These are phyloP conservation scores for Vigna trinervia DNA, from an alignment of 306 rosid species.

Conservation along the genomic window DNA sequence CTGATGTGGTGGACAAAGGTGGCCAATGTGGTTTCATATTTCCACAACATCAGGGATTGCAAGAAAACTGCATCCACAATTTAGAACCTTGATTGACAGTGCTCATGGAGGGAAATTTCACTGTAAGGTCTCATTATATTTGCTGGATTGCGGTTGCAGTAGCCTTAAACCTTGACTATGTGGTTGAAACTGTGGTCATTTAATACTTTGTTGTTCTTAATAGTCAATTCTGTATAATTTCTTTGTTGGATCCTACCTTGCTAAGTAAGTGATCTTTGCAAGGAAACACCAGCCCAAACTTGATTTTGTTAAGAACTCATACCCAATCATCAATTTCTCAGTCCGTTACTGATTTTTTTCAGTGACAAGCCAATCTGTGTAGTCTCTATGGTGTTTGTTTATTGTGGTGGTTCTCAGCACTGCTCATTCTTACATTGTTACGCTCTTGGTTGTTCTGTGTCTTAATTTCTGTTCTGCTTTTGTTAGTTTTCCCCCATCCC, in stretches of 20 bases:
- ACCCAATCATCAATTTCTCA: not conserved
- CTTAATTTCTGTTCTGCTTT: not conserved
- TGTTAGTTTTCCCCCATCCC: not conserved
- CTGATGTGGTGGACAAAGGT: not conserved
- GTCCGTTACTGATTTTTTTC: not conserved
- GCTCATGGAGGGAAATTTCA: not conserved
- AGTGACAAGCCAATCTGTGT: not conserved
- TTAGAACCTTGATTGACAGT: not conserved
- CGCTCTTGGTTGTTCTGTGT: too few relatives aligned
- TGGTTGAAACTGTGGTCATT: not conserved
- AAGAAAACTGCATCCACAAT: not conserved
- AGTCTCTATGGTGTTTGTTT: not conserved
- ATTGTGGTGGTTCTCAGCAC: slow-evolving; percentile 3
- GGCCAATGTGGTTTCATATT: not conserved
- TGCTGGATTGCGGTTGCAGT: too few relatives aligned
- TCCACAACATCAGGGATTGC: not conserved
- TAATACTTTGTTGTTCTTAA: not conserved
- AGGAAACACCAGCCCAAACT: not conserved
- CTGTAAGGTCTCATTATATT: too few relatives aligned
- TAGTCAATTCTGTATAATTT: not conserved
- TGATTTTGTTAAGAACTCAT: not conserved
- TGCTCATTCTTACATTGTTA: not conserved
- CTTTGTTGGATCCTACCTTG: not conserved
- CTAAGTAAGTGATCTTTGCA: not conserved
- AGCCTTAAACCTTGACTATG: not conserved